A percentile compares a stretch with the other conserved stretches of the same genome.
Conservation (phyloP, 768 basidiomycete species). For the Lentinula sp. region DNA sequence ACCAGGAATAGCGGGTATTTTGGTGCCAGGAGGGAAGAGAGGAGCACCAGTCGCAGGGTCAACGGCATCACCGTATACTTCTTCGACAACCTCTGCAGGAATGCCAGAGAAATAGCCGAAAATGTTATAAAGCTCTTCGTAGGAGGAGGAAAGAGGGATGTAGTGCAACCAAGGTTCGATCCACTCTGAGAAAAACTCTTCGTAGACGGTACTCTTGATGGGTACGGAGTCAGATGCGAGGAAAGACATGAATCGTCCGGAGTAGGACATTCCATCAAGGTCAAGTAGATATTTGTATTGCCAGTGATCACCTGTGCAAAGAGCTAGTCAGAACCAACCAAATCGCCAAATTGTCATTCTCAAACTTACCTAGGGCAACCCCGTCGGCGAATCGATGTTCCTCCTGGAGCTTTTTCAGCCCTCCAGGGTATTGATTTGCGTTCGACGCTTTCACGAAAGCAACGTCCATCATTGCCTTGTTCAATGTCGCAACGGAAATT, state of each 20-base stretch:
- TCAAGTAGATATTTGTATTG: constrained; percentile 67
- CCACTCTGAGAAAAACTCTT: constrained; percentile 70
- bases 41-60: neutral
- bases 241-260: constrained; percentile 59
- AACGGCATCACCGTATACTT: neutral
- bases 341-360: neutral
- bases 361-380: constrained; percentile 56
- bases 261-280: constrained; percentile 75
- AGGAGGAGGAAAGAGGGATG: constrained; percentile 84
- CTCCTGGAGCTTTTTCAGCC: constrained; percentile 54
- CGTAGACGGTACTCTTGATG: constrained; percentile 65
- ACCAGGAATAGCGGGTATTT: neutral
- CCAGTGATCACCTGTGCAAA: constrained; percentile 44
- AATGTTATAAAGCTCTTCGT: constrained; percentile 91
- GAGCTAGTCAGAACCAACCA: no score
- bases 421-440: constrained; percentile 67
- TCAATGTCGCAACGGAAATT: constrained; percentile 41
- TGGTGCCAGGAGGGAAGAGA: neutral
- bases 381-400: constrained; percentile 67
- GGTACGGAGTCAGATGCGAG: constrained; percentile 60
- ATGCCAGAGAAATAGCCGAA: constrained; percentile 91
- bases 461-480: constrained; percentile 61
- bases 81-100: constrained; percentile 39
- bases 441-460: constrained; percentile 57
- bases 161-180: constrained; percentile 86